Evolutionary conservation across 352 stramenopile genomes (phyloP).

Genomic region (Blastocystis sp.): DNA sequence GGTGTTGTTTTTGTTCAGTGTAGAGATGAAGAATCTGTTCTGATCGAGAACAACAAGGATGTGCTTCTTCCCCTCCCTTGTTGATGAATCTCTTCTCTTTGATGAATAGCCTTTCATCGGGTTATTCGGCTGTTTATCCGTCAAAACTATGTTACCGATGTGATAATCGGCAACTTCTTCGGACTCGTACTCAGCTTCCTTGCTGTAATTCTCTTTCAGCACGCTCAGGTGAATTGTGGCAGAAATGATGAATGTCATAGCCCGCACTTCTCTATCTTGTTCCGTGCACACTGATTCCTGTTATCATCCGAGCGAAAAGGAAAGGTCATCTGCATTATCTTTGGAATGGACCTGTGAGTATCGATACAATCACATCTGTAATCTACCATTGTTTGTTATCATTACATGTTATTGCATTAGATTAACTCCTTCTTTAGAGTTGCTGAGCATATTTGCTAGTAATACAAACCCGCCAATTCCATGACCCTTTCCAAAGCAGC

Average conservation of each 20-base stretch:
- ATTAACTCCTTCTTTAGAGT: background rate
- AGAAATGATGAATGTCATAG: background rate
- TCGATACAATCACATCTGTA: background rate
- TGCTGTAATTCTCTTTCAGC: background rate
- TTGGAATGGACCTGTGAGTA: background rate
- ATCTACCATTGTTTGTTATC: background rate
- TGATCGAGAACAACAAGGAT: background rate
- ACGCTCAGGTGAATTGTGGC: background rate
- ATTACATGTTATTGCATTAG: background rate
- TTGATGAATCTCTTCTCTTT: background rate
- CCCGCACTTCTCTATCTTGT: constrained; percentile 30
- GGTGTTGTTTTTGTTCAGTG: background rate
- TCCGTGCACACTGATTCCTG: background rate
- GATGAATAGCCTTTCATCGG: background rate
- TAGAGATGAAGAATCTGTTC: background rate
- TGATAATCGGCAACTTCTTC: background rate
- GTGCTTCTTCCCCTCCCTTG: background rate
- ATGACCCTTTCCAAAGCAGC: too few relatives aligned
- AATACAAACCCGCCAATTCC: too few relatives aligned
- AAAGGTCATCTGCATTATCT: background rate
- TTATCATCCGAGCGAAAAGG: background rate
- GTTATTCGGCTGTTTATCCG: background rate
- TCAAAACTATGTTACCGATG: background rate
- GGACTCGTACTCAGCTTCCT: background rate
- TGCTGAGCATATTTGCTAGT: background rate